Base-by-base conservation (phyloP, 495 filamentous ascomycete genomes). In the Xylaria castorea region DNA sequence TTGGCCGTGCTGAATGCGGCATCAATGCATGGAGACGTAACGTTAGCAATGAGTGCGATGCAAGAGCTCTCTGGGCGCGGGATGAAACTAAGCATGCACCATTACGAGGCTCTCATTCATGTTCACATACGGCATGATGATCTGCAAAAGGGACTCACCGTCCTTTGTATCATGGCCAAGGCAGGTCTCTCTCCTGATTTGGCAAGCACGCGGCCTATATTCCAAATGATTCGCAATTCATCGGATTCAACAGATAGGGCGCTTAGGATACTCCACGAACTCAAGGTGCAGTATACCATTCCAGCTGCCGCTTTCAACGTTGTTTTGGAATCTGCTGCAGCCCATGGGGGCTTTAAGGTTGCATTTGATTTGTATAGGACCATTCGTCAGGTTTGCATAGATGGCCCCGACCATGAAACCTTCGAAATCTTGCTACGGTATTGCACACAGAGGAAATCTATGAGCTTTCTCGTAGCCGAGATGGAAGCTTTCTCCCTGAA, bases 31-130 rank as follows among this genome's bases (percentile, higher is more conserved):
- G 89, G 87, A 40, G 91, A 97, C 76, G 78, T 87, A n/a, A 76
- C 82, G 0, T 83, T 97, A n/a, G 92, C 91, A 14, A 89, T 88
- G 14, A 83, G 87, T 66, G 91, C 89, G 50, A 85, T 94, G 73
- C 86, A 87, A 53, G 77, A 85, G 50, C 84, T 92, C 22, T 86
- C 87, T 0, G 78, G 85, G 5, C 85, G 89, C 18, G 86, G 83
- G 1, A 78, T 86, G 27, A 79, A 83, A 46, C 85, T 93, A 38
- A 80, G 84, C 3, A 73, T 84, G 5, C 85, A 91, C 62, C 92
- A 97, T 77, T 97, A 96, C 81, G 93, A 95, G 79, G 84, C 88
- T 38, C 85, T 97, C 20, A 77, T 94, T 25, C 88, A 92, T 68
- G 84, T 89, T 44, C 92, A 97, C 77, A 79, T 87, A n/a, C 77